These are phyloP conservation scores for Trypanosoma vivax DNA, from an alignment of 208 protist species.

Conservation along the genomic window DNA sequence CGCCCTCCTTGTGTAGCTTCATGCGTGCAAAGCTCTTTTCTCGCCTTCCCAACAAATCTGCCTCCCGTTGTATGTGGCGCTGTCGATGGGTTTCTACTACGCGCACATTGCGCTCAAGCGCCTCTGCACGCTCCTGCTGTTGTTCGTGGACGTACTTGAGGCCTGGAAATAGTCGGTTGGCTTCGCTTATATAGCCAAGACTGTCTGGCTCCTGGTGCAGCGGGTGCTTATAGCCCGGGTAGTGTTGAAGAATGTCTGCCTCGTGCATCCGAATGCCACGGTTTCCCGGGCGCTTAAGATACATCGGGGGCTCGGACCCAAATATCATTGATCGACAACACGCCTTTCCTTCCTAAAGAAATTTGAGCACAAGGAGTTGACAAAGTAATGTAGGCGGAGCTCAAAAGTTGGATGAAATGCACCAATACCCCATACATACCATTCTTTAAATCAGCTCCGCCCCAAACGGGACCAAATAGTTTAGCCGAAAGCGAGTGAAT, in stretches of 20 bases:
- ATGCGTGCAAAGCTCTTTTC: conserved; percentile 26
- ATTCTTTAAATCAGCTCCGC: too few species aligned
- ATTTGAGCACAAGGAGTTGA: background rate
- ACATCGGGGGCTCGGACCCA: conserved; percentile 53
- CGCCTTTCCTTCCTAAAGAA: background rate
- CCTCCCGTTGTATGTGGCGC: conserved; percentile 23
- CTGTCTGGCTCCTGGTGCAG: conserved; percentile 19
- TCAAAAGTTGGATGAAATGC: too few species aligned
- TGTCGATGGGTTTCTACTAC: conserved; percentile 12
- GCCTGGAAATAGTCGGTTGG: conserved; percentile 36
- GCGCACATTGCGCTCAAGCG: background rate
- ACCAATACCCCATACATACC: too few species aligned
- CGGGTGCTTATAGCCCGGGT: conserved; percentile 53
- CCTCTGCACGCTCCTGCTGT: conserved; percentile 19
- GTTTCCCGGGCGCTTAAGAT: conserved; percentile 45
- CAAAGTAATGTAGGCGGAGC: too few species aligned
- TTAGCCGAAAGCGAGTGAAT: too few species aligned
- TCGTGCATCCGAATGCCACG: conserved; percentile 54
- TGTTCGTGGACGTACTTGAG: conserved; percentile 42
- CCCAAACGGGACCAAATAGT: too few species aligned
- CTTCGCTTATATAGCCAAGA: conserved; percentile 31
- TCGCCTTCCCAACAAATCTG: conserved; percentile 14
- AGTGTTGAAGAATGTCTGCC: conserved; percentile 56
- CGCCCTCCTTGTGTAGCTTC: conserved; percentile 16
- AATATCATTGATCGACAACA: conserved; percentile 30